Conservation (phyloP, 345 rosid species). For the Barbarea vulgaris region DNA sequence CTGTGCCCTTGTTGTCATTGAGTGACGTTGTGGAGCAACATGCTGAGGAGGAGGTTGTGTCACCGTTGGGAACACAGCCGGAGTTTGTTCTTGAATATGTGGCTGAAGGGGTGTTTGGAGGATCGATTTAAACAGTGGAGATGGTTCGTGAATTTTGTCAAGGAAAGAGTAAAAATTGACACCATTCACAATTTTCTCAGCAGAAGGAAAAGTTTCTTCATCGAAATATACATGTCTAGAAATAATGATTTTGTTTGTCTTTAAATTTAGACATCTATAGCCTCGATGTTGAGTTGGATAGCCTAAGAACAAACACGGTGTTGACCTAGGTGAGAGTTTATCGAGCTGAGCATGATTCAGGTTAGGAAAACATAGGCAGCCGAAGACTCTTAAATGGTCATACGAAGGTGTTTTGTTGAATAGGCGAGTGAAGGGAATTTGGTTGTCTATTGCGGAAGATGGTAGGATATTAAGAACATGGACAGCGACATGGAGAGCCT, state of each 20-base stretch:
- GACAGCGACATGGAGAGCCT: neutral
- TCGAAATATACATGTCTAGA: neutral
- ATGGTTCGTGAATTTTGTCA: too few species aligned
- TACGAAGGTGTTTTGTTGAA: neutral
- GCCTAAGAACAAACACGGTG: neutral
- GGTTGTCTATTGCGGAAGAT: accelerated
- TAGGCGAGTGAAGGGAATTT: neutral
- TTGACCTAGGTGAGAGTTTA: neutral
- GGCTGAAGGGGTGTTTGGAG: too few species aligned
- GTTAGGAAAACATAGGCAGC: neutral
- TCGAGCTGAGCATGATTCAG: neutral
- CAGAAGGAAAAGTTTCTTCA: neutral
- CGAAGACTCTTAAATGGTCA: neutral
- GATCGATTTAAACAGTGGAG: too few species aligned
- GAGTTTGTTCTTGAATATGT: too few species aligned
- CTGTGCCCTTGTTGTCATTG: neutral
- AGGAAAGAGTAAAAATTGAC: too few species aligned
- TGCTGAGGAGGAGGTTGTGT: too few species aligned
- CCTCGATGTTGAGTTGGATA: neutral
- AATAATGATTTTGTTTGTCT: neutral
- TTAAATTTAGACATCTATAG: neutral
- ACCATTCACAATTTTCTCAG: too few species aligned
- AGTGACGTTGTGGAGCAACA: too few species aligned
- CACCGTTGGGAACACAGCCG: too few species aligned
- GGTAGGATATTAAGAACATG: neutral